Conservation (phyloP, 1,139 yeast genomes). For the Zygosaccharomyces sapae region DNA sequence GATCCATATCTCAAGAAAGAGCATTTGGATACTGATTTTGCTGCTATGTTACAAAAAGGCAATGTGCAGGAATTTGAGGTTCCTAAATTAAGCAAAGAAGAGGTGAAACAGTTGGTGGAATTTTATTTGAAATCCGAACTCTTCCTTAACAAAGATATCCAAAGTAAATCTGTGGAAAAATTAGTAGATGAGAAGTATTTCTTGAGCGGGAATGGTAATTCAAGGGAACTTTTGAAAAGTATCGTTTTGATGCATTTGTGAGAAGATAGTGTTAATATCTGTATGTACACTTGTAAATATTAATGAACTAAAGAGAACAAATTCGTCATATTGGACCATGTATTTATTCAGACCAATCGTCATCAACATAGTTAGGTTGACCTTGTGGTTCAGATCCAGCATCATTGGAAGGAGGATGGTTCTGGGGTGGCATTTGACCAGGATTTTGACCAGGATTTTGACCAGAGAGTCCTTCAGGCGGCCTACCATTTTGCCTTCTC, state of each 20-base stretch:
- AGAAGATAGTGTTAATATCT: conserved; percentile 5
- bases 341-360: conserved; percentile 34
- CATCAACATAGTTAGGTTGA: conserved; percentile 35
- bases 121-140: conserved; percentile 57
- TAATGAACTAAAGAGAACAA: conserved; percentile 4
- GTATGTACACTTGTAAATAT: conserved; percentile 13
- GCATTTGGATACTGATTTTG: conserved; percentile 54
- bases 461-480: conserved; percentile 1
- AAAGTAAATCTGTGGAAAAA: conserved; percentile 36
- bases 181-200: conserved; percentile 52
- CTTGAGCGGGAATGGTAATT: conserved; percentile 76
- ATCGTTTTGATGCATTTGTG: conserved; percentile 34
- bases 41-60: conserved; percentile 45
- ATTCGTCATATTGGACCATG: not conserved
- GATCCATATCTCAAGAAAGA: conserved; percentile 53
- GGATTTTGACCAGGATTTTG: not conserved
- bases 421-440: conserved; percentile 8
- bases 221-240: conserved; percentile 58
- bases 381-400: conserved; percentile 10
- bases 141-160: conserved; percentile 44
- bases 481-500: conserved; percentile 38
- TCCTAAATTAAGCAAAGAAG: conserved; percentile 49
- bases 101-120: conserved; percentile 50
- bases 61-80: conserved; percentile 49
- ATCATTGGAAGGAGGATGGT: conserved; percentile 6